Evolutionary conservation across 1,284 basidiomycete genomes (phyloP).

Genomic region (Cryptococcus sp.): DNA sequence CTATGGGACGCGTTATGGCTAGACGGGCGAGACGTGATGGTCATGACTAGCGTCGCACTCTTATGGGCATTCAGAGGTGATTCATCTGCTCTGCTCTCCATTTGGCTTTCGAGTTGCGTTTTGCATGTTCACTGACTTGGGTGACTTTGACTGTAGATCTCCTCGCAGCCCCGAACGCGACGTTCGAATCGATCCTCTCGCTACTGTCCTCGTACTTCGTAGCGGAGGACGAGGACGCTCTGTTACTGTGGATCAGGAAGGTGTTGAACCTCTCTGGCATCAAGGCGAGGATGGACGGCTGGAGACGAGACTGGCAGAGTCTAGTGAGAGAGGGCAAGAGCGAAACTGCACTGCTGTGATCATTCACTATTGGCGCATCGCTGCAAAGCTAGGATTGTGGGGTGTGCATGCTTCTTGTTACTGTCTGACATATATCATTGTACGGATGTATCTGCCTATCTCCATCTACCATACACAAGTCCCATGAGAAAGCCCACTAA

Average conservation of each 20-base stretch:
- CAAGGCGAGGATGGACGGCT: slow-evolving; percentile 63
- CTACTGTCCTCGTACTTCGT: slow-evolving; percentile 88
- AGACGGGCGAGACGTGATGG: slow-evolving; percentile 85
- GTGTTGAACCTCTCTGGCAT: slow-evolving; percentile 71
- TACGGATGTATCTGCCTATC: no score
- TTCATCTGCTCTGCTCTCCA: slow-evolving; percentile 1
- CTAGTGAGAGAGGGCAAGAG: slow-evolving; percentile 39
- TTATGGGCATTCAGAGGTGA: slow-evolving; percentile 84
- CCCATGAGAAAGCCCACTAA: no score
- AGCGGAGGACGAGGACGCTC: slow-evolving; percentile 77
- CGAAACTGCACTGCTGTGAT: slow-evolving; percentile 34
- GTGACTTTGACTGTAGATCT: slow-evolving; percentile 17
- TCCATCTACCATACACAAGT: no score
- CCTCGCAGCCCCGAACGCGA: slow-evolving; percentile 57
- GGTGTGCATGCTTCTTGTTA: no score
- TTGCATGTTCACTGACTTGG: neutral
- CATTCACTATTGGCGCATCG: no score
- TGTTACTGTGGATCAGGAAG: slow-evolving; percentile 77
- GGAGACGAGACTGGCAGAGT: slow-evolving; percentile 42
- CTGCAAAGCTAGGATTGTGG: no score
- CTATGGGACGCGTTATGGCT: slow-evolving; percentile 92
- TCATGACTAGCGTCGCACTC: slow-evolving; percentile 80
- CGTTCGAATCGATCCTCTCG: slow-evolving; percentile 86
- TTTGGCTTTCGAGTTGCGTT: no score
- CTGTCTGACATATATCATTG: no score